These are phyloP conservation scores for Leccinum subrobustum DNA, from an alignment of 1,284 basidiomycete genomes.

Conservation along the genomic window DNA sequence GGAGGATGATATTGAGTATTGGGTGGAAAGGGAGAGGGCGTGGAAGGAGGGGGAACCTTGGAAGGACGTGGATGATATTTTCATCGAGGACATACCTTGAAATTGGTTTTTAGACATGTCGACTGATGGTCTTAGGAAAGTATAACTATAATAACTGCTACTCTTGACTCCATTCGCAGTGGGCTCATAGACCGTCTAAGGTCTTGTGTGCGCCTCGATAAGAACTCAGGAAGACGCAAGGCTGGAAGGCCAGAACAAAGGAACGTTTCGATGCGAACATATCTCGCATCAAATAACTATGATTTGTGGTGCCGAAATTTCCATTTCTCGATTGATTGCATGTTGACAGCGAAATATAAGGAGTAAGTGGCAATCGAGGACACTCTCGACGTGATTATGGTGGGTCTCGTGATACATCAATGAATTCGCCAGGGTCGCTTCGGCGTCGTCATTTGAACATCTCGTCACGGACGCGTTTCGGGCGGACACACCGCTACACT, in stretches of 20 bases:
- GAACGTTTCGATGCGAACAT: no score
- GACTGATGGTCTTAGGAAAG: not conserved
- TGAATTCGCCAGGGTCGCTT: constrained; percentile 12
- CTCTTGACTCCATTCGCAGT: not conserved
- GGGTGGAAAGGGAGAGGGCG: constrained; percentile 74
- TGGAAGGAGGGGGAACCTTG: constrained; percentile 52
- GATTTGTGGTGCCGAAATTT: not conserved
- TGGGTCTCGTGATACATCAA: not conserved
- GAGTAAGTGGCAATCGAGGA: not conserved
- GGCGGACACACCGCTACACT: constrained; percentile 12
- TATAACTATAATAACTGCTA: not conserved
- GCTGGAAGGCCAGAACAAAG: not conserved
- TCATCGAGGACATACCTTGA: constrained; percentile 53
- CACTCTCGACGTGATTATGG: not conserved
- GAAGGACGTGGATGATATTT: constrained; percentile 78
- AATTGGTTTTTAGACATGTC: not conserved
- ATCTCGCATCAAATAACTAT: not conserved
- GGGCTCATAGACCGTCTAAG: not conserved
- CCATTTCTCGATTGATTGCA: not conserved
- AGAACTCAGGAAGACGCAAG: constrained; percentile 46
- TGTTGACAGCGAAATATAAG: not conserved
- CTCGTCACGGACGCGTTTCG: constrained; percentile 24
- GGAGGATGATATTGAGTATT: constrained; percentile 72
- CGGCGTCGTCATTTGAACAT: constrained; percentile 25
- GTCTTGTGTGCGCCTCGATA: constrained; percentile 57